Evolutionary conservation across 495 filamentous ascomycete species (phyloP).

Genomic region (Aspergillus egyptiacus): DNA sequence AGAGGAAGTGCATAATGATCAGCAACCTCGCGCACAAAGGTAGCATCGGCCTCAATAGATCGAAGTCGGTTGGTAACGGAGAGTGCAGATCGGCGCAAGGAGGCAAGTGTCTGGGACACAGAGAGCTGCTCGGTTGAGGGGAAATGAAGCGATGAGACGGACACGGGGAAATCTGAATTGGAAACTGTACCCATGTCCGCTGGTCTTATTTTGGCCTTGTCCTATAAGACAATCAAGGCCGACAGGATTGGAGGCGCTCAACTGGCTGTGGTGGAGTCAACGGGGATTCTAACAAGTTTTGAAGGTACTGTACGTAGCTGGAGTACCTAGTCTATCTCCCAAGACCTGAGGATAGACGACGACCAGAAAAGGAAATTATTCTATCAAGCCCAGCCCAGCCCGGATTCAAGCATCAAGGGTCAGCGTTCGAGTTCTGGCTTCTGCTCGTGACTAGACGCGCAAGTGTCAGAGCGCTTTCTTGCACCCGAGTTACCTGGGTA

Average conservation of each 20-base stretch:
- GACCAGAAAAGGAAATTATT: neutral
- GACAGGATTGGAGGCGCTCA: neutral
- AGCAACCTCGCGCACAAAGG: constrained; percentile 56
- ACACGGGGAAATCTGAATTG: constrained; percentile 27
- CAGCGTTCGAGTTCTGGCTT: neutral
- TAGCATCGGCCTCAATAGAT: constrained; percentile 63
- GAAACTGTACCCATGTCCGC: constrained; percentile 19
- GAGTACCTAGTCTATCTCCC: neutral
- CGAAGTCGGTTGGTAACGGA: constrained; percentile 72
- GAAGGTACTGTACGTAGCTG: neutral
- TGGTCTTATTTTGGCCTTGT: neutral
- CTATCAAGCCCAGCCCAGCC: neutral
- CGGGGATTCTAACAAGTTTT: neutral
- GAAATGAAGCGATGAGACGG: constrained; percentile 39
- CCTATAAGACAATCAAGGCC: neutral
- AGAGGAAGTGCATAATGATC: constrained; percentile 59
- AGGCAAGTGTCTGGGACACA: constrained; percentile 42
- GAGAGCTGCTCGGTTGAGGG: constrained; percentile 35
- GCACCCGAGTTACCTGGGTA: neutral
- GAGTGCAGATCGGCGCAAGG: constrained; percentile 66
- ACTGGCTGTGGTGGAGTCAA: neutral
- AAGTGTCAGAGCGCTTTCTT: neutral
- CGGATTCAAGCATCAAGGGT: neutral
- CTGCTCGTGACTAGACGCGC: neutral
- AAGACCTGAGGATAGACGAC: neutral